Percentiles rank a stretch among this genome's conserved stretches.
These are phyloP conservation scores for Dissoconium aciculare DNA, from an alignment of 2,329 filamentous ascomycete genomes.

Conservation along the genomic window DNA sequence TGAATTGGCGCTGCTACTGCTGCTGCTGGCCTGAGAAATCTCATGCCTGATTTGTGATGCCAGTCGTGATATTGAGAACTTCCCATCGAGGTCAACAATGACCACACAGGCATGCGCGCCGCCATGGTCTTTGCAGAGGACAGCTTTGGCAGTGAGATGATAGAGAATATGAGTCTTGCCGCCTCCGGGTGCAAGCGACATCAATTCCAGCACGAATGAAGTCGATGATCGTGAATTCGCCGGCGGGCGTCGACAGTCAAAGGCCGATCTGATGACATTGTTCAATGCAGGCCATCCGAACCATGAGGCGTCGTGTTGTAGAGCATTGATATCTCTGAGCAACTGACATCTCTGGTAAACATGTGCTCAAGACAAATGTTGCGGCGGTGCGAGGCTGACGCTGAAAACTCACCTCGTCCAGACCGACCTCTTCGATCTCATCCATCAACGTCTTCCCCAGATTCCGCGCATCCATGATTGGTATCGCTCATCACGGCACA, in stretches of 20 bases:
- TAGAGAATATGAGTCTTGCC: conserved; percentile 48
- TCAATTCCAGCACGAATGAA: conserved; percentile 40
- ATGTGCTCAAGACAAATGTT: background rate
- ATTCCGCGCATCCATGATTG: conserved; percentile 26
- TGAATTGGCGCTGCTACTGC: background rate
- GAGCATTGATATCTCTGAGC: conserved; percentile 27
- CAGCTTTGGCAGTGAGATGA: conserved; percentile 36
- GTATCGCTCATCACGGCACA: conserved; percentile 7
- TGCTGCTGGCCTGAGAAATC: conserved; percentile 5
- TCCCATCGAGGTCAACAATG: conserved; percentile 41
- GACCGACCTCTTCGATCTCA: conserved; percentile 34
- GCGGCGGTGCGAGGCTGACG: too few species aligned
- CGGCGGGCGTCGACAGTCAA: conserved; percentile 5
- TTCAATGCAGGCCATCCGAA: conserved; percentile 37
- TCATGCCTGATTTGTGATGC: conserved; percentile 22
- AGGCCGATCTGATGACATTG: conserved; percentile 17
- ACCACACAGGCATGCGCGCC: conserved; percentile 38
- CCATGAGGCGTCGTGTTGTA: conserved; percentile 19
- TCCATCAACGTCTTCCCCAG: conserved; percentile 40
- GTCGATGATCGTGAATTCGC: conserved; percentile 10
- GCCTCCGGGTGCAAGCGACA: conserved; percentile 34
- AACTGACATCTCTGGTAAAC: too few species aligned
- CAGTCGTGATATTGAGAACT: conserved; percentile 39
- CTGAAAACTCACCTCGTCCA: conserved; percentile 38
- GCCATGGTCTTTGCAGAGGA: conserved; percentile 34